phyloP scores from a whole-genome alignment of 352 stramenopile species.

The Pythium brassicae region DNA sequence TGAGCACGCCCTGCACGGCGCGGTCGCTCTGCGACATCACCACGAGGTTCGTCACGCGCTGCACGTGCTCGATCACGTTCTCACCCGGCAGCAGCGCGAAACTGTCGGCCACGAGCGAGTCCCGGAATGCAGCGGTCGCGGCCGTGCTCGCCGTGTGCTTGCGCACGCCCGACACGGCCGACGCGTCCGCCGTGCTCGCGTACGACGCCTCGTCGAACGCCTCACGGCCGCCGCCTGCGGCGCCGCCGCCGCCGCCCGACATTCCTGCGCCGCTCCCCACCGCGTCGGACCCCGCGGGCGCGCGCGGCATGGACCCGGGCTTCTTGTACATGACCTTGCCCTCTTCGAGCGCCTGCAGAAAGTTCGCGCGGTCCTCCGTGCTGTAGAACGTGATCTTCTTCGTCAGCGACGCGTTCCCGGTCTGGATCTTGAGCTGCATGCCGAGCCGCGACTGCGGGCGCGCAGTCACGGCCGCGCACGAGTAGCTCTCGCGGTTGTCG shows the following conservation, averaged over 20 bases:
- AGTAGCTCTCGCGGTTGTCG: conserved; percentile 75
- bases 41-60: conserved; percentile 83
- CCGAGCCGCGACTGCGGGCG: conserved; percentile 68
- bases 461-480: conserved; percentile 71
- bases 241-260: no score
- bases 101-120: conserved; percentile 64
- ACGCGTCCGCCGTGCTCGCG: conserved; percentile 25
- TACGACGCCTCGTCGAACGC: conserved; percentile 24
- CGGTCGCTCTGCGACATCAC: conserved; percentile 81
- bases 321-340: conserved; percentile 84
- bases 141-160: conserved; percentile 24
- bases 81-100: conserved; percentile 61
- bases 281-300: not conserved
- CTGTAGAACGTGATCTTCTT: conserved; percentile 86
- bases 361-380: conserved; percentile 76
- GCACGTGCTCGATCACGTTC: conserved; percentile 69
- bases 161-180: conserved; percentile 11
- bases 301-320: conserved; percentile 3
- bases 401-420: conserved; percentile 58
- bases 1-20: conserved; percentile 78
- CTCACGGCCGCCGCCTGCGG: no score
- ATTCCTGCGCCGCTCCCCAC: conserved; percentile 7
- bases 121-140: conserved; percentile 1
- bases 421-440: conserved; percentile 87
- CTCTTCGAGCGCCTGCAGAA: conserved; percentile 75